phyloP scores from a whole-genome alignment of 306 rosid genomes.

The Gastrolobium bilobum region DNA sequence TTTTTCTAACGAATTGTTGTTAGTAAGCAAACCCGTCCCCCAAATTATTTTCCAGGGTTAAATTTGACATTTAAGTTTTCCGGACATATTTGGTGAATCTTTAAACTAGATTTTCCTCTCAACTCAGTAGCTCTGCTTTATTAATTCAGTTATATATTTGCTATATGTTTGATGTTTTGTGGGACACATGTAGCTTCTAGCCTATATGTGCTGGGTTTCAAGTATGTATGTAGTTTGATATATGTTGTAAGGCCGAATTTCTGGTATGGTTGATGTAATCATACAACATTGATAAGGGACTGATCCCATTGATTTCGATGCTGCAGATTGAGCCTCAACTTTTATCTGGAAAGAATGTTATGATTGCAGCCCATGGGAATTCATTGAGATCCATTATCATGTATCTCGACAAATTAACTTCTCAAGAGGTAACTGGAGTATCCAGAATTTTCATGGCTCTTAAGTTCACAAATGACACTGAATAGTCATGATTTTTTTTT shows the following conservation, averaged over 20 bases:
- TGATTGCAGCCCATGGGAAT: slow-evolving; percentile 99
- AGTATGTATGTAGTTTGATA: slow-evolving; percentile 27
- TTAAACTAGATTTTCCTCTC: slow-evolving; percentile 22
- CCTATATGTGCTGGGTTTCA: slow-evolving; percentile 8
- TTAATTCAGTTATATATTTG: not conserved
- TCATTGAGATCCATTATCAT: slow-evolving; percentile 97
- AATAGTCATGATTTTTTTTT: slow-evolving; percentile 22
- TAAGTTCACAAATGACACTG: not conserved
- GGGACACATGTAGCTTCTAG: not conserved
- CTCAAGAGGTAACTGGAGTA: slow-evolving; percentile 83
- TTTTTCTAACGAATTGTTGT: not conserved
- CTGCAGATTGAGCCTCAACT: slow-evolving; percentile 95
- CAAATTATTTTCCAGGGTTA: not conserved
- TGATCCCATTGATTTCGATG: slow-evolving; percentile 46
- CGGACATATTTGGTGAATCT: not conserved
- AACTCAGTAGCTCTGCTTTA: slow-evolving; percentile 1
- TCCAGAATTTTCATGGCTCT: slow-evolving; percentile 4
- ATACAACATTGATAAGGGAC: slow-evolving; percentile 33
- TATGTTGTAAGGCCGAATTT: slow-evolving; percentile 27
- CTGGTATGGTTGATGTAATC: slow-evolving; percentile 34
- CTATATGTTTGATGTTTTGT: slow-evolving; percentile 35
- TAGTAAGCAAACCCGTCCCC: not conserved
- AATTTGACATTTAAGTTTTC: slow-evolving; percentile 31
- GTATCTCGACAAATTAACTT: slow-evolving; percentile 97
- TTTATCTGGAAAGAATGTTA: slow-evolving; percentile 88